Conservation (phyloP, 306 rosid genomes). For the Geum urbanum region DNA sequence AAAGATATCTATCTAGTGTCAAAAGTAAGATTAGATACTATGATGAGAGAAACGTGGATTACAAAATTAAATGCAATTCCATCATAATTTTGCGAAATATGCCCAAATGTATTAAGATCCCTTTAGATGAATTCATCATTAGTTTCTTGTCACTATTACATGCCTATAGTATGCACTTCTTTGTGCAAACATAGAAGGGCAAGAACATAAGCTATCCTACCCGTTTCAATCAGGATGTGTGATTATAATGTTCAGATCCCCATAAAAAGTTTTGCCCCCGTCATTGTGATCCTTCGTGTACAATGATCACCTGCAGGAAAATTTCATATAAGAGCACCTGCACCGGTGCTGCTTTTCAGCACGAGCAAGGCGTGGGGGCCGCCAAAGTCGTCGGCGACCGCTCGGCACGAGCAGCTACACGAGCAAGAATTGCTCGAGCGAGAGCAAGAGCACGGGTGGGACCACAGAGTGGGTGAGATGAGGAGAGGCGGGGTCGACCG, state of each 20-base stretch:
- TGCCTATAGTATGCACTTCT: neutral
- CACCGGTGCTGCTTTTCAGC: no score
- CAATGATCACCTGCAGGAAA: slow-evolving; percentile 47
- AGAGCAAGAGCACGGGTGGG: no score
- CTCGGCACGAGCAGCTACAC: no score
- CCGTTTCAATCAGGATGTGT: slow-evolving; percentile 92
- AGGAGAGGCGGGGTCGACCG: no score
- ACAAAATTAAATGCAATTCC: neutral
- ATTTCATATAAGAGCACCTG: slow-evolving; percentile 4
- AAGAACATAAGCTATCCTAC: slow-evolving; percentile 29
- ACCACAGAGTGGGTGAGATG: no score
- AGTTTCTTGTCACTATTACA: neutral
- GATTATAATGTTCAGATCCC: slow-evolving; percentile 82
- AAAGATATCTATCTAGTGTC: slow-evolving; percentile 5
- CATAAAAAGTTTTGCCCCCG: slow-evolving; percentile 90
- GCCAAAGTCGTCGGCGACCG: no score
- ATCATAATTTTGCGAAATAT: no score
- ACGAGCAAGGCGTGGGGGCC: no score
- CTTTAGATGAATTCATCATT: no score
- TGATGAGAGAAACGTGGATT: neutral
- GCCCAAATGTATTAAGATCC: neutral
- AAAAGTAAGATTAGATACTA: neutral
- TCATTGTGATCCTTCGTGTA: slow-evolving; percentile 90
- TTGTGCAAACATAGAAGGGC: neutral
- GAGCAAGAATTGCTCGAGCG: no score